A percentile compares a stretch with the other conserved stretches of the same genome.
phyloP scores from a whole-genome alignment of 2,329 filamentous ascomycete species.

The Chaetomiaceae sp. region DNA sequence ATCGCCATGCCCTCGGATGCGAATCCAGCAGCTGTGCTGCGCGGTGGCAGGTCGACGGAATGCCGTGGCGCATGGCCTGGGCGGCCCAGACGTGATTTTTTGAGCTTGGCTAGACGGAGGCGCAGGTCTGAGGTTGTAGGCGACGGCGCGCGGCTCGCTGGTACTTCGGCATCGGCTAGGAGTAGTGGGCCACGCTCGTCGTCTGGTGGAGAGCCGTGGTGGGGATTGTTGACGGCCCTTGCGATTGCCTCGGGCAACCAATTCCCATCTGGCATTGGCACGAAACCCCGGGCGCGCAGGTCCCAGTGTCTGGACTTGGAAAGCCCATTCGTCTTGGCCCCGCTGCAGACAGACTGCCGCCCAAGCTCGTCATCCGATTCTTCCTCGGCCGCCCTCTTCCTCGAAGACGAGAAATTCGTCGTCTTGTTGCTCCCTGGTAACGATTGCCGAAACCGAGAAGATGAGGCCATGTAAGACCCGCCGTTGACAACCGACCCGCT shows the following conservation, averaged over 20 bases:
- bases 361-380: constrained; percentile 23
- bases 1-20: not conserved
- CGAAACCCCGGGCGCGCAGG: constrained; percentile 34
- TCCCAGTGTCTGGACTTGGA: constrained; percentile 36
- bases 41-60: constrained; percentile 7
- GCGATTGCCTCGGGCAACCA: constrained; percentile 50
- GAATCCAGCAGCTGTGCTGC: not conserved
- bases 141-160: constrained; percentile 4
- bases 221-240: too few relatives aligned
- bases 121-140: constrained; percentile 9
- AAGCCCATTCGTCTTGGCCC: not conserved
- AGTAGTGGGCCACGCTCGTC: too few relatives aligned
- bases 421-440: constrained; percentile 18
- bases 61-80: not conserved
- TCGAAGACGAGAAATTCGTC: constrained; percentile 14
- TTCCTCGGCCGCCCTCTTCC: constrained; percentile 23
- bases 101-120: constrained; percentile 17
- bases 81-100: not conserved
- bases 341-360: not conserved
- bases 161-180: too few relatives aligned
- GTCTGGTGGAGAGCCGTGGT: too few relatives aligned
- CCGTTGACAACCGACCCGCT: constrained; percentile 23
- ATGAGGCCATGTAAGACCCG: constrained; percentile 2
- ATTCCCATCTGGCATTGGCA: constrained; percentile 50
- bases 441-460: constrained; percentile 24